Evolutionary conservation across 345 rosid genomes (phyloP), one percentile per base, ranked within the genome.

Genomic region (Gossypium herbaceum): DNA sequence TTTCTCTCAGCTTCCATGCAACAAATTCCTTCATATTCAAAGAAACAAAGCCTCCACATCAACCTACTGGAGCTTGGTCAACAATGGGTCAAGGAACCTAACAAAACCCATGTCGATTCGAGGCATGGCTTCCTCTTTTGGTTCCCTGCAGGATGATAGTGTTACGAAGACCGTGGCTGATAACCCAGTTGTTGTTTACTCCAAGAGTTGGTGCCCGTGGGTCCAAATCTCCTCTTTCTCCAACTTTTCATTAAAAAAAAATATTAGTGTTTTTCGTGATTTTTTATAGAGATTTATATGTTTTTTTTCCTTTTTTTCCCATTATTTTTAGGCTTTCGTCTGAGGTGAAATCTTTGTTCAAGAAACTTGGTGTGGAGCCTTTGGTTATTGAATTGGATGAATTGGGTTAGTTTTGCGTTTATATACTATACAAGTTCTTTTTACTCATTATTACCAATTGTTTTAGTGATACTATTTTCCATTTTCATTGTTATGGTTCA

Each of bases 181-280:
- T 48, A 93, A 91, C 75, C 84, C 86, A 47, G 98, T 90, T 66
- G 99, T 95, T 71, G 91, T 95, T 74, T 95, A 95, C 87, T 95
- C 99, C 76, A 95, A 93, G 80, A 78, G 82, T 76, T 92, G 98
- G 98, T 94, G 98, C 92, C 87, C 97, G 98, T 94, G 82, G 68
- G 98, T 92, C 77, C 71, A 56, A 55, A 61, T 73, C 57, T 77
- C 68, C 56, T 62, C 22, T 9, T 15, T 58, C 57, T 72, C 27
- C 12, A 25, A 7, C 1, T 15, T 25, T 60, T 17, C 4, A 22
- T 73, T 29, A 19, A 7, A 47, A 22, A 50, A 2, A 50, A 9
- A 2, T 34, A 41, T 34, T 34, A 5, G 13, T 67, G 7, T 4
- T 19, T 43, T 44, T 44, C 10, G n/a, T 56, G 20, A 8, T 64